A percentile compares a stretch with the other conserved stretches of the same genome.
Conservation (phyloP, 176 grass and related monocot genomes). For the Canna indica region DNA sequence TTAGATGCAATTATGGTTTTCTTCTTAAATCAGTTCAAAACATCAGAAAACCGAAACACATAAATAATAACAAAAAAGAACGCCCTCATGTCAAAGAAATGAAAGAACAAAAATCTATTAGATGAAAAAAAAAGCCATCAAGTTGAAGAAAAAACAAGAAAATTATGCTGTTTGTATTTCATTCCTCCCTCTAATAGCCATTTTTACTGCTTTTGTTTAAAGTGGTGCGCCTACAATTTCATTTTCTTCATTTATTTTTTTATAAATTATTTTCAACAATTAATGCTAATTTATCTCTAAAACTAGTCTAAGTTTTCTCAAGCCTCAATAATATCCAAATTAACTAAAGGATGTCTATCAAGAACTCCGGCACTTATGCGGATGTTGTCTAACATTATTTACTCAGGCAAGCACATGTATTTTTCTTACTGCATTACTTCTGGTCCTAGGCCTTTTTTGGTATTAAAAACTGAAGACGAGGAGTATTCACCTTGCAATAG, state of each 20-base stretch:
- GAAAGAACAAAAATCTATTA: too few species aligned
- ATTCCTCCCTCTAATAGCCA: background rate
- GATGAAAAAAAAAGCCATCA: too few species aligned
- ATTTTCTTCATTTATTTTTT: background rate
- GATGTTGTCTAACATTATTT: background rate
- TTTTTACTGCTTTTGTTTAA: background rate
- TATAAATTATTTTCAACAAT: background rate
- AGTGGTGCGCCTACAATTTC: too few species aligned
- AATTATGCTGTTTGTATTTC: background rate
- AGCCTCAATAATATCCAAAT: background rate
- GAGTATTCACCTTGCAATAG: constrained; percentile 77
- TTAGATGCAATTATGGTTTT: too few species aligned
- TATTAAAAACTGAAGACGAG: background rate
- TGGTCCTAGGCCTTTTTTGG: background rate
- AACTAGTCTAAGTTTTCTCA: background rate
- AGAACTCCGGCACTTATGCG: background rate
- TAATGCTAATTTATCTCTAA: background rate
- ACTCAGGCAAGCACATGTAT: background rate
- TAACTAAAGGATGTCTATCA: background rate
- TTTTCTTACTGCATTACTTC: background rate
- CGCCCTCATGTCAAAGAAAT: too few species aligned
- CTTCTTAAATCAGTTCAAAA: too few species aligned
- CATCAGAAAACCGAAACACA: too few species aligned
- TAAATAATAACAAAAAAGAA: too few species aligned
- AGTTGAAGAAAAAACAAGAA: background rate